Evolutionary conservation across 805 yeast genomes (phyloP).

Genomic region (Starmerella geochares): DNA sequence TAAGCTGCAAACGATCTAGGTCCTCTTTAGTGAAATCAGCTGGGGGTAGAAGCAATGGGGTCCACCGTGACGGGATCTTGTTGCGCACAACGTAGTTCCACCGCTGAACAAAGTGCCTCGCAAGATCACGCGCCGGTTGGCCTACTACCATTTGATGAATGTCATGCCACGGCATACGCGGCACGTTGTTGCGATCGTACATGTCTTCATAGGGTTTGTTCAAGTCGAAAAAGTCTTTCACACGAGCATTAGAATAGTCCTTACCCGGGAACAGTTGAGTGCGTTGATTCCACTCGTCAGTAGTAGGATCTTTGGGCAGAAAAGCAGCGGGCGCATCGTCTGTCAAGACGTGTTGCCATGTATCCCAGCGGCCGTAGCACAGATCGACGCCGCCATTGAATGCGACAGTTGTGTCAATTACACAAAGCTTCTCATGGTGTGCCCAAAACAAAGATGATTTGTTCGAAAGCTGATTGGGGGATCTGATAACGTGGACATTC

Average conservation of each 20-base stretch:
- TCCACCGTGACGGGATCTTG: conserved; percentile 85
- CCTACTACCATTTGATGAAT: conserved; percentile 94
- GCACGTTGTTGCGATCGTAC: conserved; percentile 70
- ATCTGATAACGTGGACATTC: conserved; percentile 80
- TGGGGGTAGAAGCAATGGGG: conserved; percentile 89
- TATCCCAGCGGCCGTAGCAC: conserved; percentile 92
- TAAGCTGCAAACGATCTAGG: conserved; percentile 44
- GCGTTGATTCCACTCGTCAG: conserved; percentile 28
- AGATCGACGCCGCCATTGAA: conserved; percentile 93
- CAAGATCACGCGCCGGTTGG: conserved; percentile 82
- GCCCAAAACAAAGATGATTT: conserved; percentile 98
- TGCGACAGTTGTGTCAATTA: conserved; percentile 78
- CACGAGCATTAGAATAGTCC: conserved; percentile 93
- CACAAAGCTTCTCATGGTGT: conserved; percentile 87
- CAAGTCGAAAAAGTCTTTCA: conserved; percentile 69
- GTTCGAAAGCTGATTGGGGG: conserved; percentile 79
- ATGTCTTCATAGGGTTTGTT: conserved; percentile 83
- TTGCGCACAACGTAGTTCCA: conserved; percentile 92
- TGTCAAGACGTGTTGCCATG: conserved; percentile 82
- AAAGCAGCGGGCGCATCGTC: conserved; percentile 52
- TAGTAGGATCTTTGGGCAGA: conserved; percentile 31
- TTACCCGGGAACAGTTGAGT: conserved; percentile 85
- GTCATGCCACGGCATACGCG: conserved; percentile 99
- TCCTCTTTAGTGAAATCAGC: conserved; percentile 73
- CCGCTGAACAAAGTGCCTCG: conserved; percentile 91